Evolutionary conservation across 2,329 filamentous ascomycete species (phyloP).

Genomic region (Cytospora paraplurivora): DNA sequence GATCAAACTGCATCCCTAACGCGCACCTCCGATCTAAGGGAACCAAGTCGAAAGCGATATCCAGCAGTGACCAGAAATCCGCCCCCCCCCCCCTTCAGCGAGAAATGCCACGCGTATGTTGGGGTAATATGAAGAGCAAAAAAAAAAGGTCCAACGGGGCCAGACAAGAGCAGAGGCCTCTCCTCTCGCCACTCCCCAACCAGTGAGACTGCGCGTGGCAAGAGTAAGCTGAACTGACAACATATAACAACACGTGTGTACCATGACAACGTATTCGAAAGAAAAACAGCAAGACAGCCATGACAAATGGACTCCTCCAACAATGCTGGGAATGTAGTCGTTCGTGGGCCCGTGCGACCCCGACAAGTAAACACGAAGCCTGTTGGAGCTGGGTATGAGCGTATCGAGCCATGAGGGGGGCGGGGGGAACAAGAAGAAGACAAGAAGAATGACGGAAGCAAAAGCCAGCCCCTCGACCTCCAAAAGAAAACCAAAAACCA

Average conservation of each 20-base stretch:
- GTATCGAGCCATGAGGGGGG: conserved; percentile 11
- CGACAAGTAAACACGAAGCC: conserved; percentile 20
- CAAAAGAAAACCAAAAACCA: conserved; percentile 23
- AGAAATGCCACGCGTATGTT: not conserved
- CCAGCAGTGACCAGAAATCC: conserved; percentile 15
- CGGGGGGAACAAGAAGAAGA: conserved; percentile 18
- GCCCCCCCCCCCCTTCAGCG: not conserved
- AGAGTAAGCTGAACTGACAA: conserved; percentile 23
- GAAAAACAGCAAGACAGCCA: conserved; percentile 24
- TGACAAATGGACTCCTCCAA: conserved; percentile 30
- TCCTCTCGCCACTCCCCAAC: conserved; percentile 8
- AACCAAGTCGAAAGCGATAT: not conserved
- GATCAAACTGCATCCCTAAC: conserved; percentile 21
- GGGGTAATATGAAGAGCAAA: conserved; percentile 6
- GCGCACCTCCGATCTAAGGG: conserved; percentile 3
- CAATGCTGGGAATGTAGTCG: conserved; percentile 27
- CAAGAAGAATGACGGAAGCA: conserved; percentile 24
- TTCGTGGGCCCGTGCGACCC: conserved; percentile 9
- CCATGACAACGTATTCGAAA: conserved; percentile 20
- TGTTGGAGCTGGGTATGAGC: conserved; percentile 19
- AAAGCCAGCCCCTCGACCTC: conserved; percentile 15
- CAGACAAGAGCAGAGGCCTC: not conserved
- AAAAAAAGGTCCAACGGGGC: not conserved
- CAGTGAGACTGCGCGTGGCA: conserved; percentile 22
- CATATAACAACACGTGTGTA: conserved; percentile 15